Conservation (phyloP, 495 filamentous ascomycete species). For the Pseudoneurospora amorphoporcata region DNA sequence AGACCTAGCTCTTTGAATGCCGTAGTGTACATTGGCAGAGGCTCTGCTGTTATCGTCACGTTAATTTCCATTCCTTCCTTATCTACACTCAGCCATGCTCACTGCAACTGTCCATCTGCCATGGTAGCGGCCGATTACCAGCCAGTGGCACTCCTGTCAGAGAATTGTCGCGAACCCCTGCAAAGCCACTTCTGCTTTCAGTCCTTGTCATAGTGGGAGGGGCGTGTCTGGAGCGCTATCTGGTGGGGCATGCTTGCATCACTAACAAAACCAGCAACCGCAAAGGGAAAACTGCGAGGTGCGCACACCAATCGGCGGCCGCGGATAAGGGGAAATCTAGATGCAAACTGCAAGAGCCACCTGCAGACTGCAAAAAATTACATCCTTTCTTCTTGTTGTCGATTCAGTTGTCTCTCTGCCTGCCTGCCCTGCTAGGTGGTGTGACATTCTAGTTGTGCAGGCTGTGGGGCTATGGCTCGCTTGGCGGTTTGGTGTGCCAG, state of each 20-base stretch:
- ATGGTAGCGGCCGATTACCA: constrained; percentile 11
- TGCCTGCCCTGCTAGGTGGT: too few species aligned
- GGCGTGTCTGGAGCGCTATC: not conserved
- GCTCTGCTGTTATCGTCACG: not conserved
- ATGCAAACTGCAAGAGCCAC: not conserved
- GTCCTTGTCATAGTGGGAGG: constrained; percentile 1
- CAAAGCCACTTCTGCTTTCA: not conserved
- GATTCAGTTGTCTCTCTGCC: not conserved
- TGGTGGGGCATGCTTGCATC: constrained; percentile 4
- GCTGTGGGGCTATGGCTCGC: too few species aligned
- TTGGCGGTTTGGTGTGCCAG: too few species aligned
- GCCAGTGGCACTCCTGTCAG: not conserved
- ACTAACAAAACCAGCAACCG: not conserved
- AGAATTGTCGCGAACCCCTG: not conserved
- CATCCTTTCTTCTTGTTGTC: not conserved
- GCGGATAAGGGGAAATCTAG: constrained; percentile 4
- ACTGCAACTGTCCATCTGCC: not conserved
- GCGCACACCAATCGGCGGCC: constrained; percentile 2
- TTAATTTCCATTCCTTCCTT: not conserved
- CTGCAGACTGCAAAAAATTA: not conserved
- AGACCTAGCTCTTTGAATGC: not conserved
- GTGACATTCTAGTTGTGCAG: too few species aligned
- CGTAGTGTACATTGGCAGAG: not conserved
- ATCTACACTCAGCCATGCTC: not conserved
- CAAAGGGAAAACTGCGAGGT: not conserved